These are phyloP conservation scores for Jimgerdemannia lactiflua DNA, from an alignment of 192 early-diverging fungal genomes.

Conservation along the genomic window DNA sequence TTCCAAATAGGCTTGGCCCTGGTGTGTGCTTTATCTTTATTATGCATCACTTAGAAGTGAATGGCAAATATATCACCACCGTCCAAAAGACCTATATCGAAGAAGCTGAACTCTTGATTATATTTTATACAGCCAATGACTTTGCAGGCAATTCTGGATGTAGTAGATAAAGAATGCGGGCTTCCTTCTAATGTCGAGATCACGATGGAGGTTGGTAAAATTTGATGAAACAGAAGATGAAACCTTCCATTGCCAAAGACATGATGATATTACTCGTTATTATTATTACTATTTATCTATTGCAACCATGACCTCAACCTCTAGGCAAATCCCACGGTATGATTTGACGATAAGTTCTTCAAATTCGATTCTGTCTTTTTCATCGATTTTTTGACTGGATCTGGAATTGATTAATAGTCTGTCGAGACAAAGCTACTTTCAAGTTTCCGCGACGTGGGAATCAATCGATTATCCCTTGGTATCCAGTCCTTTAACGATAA, in stretches of 20 bases:
- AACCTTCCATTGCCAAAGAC: no score
- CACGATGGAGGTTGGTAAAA: conserved; percentile 46
- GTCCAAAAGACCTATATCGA: background rate
- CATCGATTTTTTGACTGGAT: background rate
- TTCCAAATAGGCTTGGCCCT: background rate
- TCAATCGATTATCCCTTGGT: conserved; percentile 52
- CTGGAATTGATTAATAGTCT: conserved; percentile 20
- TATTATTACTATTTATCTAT: background rate
- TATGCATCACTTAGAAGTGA: background rate
- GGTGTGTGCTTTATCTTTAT: background rate
- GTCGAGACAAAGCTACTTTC: conserved; percentile 25
- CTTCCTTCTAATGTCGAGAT: conserved; percentile 38
- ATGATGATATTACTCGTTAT: no score
- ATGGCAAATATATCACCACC: background rate
- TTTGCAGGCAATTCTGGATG: conserved; percentile 32
- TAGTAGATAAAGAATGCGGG: conserved; percentile 21
- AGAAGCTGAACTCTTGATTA: background rate
- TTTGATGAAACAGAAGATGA: background rate
- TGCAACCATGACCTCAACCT: no score
- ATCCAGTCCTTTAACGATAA: conserved; percentile 45
- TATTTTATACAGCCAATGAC: conserved; percentile 29
- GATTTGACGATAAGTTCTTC: background rate
- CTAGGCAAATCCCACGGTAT: conserved; percentile 55
- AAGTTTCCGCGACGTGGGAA: conserved; percentile 37
- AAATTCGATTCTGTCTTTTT: no score